These are phyloP conservation scores for Vitis hybrid DNA, from an alignment of 177 flowering plant species.

Conservation along the genomic window DNA sequence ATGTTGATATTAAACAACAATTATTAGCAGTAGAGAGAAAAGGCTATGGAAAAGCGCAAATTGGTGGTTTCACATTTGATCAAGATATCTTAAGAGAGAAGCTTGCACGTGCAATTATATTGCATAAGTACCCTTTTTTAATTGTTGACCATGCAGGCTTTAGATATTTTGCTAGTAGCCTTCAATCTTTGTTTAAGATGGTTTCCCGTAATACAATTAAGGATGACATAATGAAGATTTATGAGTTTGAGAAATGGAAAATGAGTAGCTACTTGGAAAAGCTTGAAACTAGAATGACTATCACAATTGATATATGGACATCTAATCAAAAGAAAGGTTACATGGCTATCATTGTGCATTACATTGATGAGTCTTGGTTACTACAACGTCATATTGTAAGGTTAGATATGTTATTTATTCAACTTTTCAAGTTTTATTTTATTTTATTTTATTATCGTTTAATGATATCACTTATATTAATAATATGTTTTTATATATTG, in stretches of 20 bases:
- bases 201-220: no score
- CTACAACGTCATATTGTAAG: no score
- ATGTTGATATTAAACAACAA: no score
- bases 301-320: no score
- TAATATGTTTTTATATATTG: neutral
- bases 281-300: neutral
- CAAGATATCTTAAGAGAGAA: no score
- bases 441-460: neutral
- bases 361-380: no score
- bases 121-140: neutral
- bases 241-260: neutral
- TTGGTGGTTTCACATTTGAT: no score
- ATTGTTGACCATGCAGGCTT: neutral
- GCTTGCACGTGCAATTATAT: no score
- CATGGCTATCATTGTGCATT: slow-evolving; percentile 4
- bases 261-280: neutral
- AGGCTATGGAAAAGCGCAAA: no score
- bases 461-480: slow-evolving; percentile 1
- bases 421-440: slow-evolving; percentile 2
- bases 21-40: no score
- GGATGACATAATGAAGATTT: neutral
- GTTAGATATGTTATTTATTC: no score
- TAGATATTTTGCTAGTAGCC: neutral
- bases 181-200: neutral
- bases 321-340: no score